Evolutionary conservation across 352 stramenopile genomes (phyloP).

Genomic region (Stramenopiles sp.): DNA sequence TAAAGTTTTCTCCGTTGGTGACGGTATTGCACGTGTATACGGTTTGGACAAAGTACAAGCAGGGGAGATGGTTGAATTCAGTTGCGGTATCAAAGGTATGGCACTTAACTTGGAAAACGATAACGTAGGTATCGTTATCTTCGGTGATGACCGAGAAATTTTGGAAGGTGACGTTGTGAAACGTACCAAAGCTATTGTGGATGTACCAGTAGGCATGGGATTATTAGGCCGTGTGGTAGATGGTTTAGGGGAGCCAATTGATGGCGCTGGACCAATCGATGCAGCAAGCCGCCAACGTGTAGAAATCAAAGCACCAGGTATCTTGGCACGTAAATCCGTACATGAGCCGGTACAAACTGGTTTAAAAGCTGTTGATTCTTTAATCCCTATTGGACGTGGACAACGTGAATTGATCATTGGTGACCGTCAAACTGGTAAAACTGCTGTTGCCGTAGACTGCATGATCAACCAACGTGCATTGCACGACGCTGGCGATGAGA

Average conservation of each 20-base stretch:
- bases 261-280: slow-evolving; percentile 26
- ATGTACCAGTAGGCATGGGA: slow-evolving; percentile 58
- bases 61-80: slow-evolving; percentile 69
- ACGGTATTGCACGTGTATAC: slow-evolving; percentile 73
- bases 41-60: slow-evolving; percentile 67
- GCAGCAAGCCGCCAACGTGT: slow-evolving; percentile 36
- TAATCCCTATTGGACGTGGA: too few species aligned
- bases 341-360: too few species aligned
- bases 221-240: slow-evolving; percentile 64
- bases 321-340: slow-evolving; percentile 62
- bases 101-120: too few species aligned
- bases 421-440: too few species aligned
- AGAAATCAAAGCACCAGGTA: slow-evolving; percentile 66
- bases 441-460: too few species aligned
- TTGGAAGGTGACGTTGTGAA: slow-evolving; percentile 67
- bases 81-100: too few species aligned
- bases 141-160: too few species aligned
- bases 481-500: too few species aligned
- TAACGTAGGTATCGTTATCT: too few species aligned
- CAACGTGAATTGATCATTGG: too few species aligned
- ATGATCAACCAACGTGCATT: too few species aligned
- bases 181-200: slow-evolving; percentile 64
- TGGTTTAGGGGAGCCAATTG: slow-evolving; percentile 51
- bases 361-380: too few species aligned
- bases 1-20: slow-evolving; percentile 61